Base-by-base conservation (phyloP, 2,329 filamentous ascomycete species). In the Paramyrothecium roridum region DNA sequence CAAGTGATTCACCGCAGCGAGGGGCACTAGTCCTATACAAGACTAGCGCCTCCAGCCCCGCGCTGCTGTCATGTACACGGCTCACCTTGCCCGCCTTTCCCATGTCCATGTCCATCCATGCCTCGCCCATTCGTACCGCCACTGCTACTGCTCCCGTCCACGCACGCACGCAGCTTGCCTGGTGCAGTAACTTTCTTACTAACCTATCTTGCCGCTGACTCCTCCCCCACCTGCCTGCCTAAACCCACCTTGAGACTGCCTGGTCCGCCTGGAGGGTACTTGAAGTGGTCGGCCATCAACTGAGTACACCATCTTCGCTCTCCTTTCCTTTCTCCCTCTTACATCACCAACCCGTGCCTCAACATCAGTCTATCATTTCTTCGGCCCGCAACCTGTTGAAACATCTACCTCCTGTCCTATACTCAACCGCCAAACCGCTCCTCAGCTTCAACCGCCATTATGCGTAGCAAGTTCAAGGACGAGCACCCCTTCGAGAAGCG, bases 401-500 rank as follows among this genome's bases (percentile, higher is more conserved):
- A 46, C 56, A 52, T 52, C 21, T 23, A 48, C 53, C 58, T 51
- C 49, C 51, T 59, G 50, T 51, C 33, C 52, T 46, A 37, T 55
- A 40, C 55, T 52, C 56, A 33, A 22, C 59, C 56, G 54, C n/a
- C 59, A 59, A 56, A 59, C 61, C 59, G 57, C 57, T 48, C 55
- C 54, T 45, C 22, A 40, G 30, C 51, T 50, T 54, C 66, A 65
- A 73, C 73, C 72, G 71, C 71, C 82, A 91, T 71, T 65, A 97
- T 97, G 92, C 90, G 93, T 74, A 96, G 91, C 83, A 98, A 98
- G 87, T 99, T 99, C 80, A 99, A 99, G 92, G 95, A 99, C 88
- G 95, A 98, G 86, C 95, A 98, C 77, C 92, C 91, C 68, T 98
- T 98, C 76, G 95, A 98, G 89, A 99, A 99, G 91, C 92, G 95